These are phyloP conservation scores for Suillus fuscotomentosus DNA, from an alignment of 768 basidiomycete species.

Conservation along the genomic window DNA sequence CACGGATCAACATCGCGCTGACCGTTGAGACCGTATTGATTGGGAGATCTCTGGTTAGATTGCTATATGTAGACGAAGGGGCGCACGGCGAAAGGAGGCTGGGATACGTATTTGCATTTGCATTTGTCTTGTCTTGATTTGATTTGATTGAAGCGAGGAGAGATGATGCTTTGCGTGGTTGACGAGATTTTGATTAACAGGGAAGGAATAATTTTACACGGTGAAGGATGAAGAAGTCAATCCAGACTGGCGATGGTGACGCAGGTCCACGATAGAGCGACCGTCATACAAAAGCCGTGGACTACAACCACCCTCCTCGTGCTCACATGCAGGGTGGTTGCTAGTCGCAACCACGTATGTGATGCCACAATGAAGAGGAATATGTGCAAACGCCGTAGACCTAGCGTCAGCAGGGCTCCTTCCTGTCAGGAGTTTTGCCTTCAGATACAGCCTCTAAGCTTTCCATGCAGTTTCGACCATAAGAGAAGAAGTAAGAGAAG, in stretches of 20 bases:
- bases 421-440: not conserved
- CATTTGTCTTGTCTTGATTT: not conserved
- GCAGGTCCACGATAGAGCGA: not conserved
- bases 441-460: not conserved
- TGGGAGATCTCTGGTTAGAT: not conserved
- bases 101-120: not conserved
- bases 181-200: not conserved
- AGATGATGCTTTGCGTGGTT: not conserved
- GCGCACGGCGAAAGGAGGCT: not conserved
- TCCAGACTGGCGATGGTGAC: too few relatives aligned
- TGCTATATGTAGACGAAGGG: not conserved
- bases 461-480: not conserved
- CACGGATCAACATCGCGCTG: not conserved
- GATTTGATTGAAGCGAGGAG: not conserved
- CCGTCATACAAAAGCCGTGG: not conserved
- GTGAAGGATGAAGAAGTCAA: not conserved
- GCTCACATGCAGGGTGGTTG: not conserved
- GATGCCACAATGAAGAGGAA: not conserved
- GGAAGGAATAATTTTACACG: not conserved
- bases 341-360: not conserved
- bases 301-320: not conserved
- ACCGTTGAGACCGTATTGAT: not conserved
- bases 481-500: conserved; percentile 1
- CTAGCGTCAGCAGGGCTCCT: not conserved
- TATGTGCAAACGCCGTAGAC: not conserved